These are phyloP conservation scores for Spencermartinsiella europaea DNA, from an alignment of 805 yeast genomes.

Conservation along the genomic window DNA sequence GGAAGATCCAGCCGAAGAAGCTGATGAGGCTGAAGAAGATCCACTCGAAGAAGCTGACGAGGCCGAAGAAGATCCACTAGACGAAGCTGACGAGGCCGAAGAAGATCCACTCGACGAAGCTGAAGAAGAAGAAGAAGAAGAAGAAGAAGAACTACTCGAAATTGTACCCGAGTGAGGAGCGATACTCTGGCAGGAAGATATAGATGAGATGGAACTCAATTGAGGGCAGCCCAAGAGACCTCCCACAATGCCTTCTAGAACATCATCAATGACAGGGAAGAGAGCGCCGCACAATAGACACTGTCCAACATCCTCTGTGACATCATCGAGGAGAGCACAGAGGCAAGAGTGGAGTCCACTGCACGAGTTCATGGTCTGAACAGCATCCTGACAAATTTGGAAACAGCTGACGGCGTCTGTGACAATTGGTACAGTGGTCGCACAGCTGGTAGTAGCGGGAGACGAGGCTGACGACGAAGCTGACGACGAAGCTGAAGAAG, in stretches of 20 bases:
- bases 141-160: neutral
- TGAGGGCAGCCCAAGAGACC: neutral
- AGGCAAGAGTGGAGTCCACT: neutral
- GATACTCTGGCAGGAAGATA: neutral
- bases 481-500: neutral
- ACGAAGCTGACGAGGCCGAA: neutral
- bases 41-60: neutral
- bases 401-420: neutral
- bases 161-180: neutral
- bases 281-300: neutral
- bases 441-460: neutral
- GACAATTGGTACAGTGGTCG: neutral
- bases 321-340: slow-evolving; percentile 3
- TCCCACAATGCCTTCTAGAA: neutral
- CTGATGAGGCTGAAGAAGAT: neutral
- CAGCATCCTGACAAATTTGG: neutral
- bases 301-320: neutral
- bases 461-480: neutral
- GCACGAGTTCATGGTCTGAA: neutral
- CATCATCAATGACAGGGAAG: neutral
- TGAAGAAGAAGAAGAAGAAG: neutral
- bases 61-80: neutral
- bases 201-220: neutral
- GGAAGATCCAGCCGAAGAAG: too few relatives aligned
- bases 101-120: neutral